Conservation (phyloP, 1,284 basidiomycete genomes). For the Cyathus olla region DNA sequence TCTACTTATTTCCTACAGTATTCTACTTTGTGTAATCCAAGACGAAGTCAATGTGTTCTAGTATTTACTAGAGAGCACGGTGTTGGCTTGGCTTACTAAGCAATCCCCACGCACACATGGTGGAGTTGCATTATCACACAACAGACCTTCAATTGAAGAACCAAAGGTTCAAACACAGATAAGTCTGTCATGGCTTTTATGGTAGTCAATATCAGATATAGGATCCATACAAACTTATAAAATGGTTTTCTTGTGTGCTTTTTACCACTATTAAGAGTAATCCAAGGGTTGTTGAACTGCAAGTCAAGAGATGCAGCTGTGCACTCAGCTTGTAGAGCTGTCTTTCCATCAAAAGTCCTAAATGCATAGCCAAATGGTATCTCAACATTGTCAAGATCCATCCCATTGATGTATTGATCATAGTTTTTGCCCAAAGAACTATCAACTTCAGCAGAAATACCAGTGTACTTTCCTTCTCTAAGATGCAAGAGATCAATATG, state of each 20-base stretch:
- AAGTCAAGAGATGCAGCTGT: no score
- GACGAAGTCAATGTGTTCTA: no score
- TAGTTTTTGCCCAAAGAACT: constrained; percentile 10
- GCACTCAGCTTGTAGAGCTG: not conserved
- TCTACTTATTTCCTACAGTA: no score
- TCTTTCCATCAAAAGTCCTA: constrained; percentile 7
- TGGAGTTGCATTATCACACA: no score
- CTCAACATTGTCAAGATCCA: no score
- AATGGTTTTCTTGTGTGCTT: constrained; percentile 21
- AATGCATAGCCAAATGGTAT: not conserved
- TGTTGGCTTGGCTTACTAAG: no score
- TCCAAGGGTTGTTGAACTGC: constrained; percentile 8
- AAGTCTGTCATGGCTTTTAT: constrained; percentile 22
- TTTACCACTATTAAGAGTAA: constrained; percentile 13
- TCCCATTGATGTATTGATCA: no score
- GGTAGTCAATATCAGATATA: constrained; percentile 19
- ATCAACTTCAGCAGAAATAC: constrained; percentile 25
- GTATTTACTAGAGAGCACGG: no score
- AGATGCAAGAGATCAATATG: constrained; percentile 17
- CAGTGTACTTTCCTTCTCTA: constrained; percentile 17
- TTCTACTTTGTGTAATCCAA: no score
- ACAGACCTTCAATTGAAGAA: constrained; percentile 15
- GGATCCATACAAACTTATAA: constrained; percentile 19
- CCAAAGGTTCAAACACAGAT: constrained; percentile 14
- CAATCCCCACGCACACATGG: no score